These are phyloP conservation scores for Exutisphaerella laricina DNA, from an alignment of 2,329 filamentous ascomycete species.

Conservation along the genomic window DNA sequence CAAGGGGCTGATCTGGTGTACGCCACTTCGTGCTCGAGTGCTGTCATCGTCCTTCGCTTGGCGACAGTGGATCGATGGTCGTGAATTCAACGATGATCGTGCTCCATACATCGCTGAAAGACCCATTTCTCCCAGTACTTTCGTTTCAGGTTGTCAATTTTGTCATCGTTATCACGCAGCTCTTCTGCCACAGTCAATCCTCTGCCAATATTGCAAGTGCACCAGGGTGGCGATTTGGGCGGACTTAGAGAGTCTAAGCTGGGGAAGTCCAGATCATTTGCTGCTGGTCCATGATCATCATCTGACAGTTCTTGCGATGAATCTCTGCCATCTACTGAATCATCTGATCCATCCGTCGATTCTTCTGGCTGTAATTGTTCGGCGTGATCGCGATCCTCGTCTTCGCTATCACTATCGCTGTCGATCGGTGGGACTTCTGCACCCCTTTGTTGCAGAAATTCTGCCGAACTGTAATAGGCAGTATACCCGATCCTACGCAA, in stretches of 20 bases:
- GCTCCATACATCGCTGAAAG: slow-evolving; percentile 40
- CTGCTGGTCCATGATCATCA: slow-evolving; percentile 36
- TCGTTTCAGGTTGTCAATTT: slow-evolving; percentile 45
- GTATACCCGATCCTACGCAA: slow-evolving; percentile 58
- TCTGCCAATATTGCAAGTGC: slow-evolving; percentile 39
- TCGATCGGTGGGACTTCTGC: slow-evolving; percentile 46
- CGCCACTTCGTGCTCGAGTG: too few species aligned
- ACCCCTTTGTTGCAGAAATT: slow-evolving; percentile 37
- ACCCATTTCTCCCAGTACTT: slow-evolving; percentile 55
- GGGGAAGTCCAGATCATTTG: slow-evolving; percentile 43
- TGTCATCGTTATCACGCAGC: slow-evolving; percentile 45
- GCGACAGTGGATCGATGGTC: too few species aligned
- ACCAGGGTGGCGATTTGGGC: slow-evolving; percentile 44
- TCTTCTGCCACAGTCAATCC: slow-evolving; percentile 39
- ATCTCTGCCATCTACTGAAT: slow-evolving; percentile 29
- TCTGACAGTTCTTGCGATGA: slow-evolving; percentile 27
- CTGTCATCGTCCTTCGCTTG: too few species aligned
- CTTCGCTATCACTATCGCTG: slow-evolving; percentile 13
- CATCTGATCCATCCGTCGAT: slow-evolving; percentile 26
- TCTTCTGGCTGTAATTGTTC: slow-evolving; percentile 7
- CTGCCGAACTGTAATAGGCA: slow-evolving; percentile 45
- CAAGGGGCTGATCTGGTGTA: too few species aligned
- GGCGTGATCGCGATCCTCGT: slow-evolving; percentile 16
- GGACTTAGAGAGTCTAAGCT: slow-evolving; percentile 37
- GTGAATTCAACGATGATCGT: slow-evolving; percentile 17